These are phyloP conservation scores for Hypsizygus marmoreus DNA, from an alignment of 768 basidiomycete species.

Conservation along the genomic window DNA sequence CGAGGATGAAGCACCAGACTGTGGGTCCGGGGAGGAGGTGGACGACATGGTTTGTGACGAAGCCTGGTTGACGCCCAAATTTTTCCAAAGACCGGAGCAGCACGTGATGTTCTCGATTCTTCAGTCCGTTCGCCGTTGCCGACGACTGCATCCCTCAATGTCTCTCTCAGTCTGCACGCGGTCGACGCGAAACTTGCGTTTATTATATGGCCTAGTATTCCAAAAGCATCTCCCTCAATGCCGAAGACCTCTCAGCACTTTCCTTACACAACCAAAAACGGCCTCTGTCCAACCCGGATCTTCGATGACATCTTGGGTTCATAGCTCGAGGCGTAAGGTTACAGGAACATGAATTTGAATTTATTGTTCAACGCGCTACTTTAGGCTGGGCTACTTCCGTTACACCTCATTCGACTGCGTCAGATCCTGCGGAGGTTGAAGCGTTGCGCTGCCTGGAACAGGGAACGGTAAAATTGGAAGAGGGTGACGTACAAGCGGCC, in stretches of 20 bases:
- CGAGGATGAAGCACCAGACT: constrained; percentile 40
- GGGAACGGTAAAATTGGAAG: constrained; percentile 82
- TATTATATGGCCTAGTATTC: too few species aligned
- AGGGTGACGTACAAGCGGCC: constrained; percentile 81
- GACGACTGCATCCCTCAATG: constrained; percentile 16
- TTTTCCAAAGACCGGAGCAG: constrained; percentile 10
- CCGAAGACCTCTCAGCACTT: constrained; percentile 15
- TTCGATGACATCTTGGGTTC: constrained; percentile 18
- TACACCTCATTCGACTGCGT: constrained; percentile 78
- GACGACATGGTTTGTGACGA: constrained; percentile 33
- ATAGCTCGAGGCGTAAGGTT: constrained; percentile 31
- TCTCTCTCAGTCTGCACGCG: constrained; percentile 18
- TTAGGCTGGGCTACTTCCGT: constrained; percentile 81
- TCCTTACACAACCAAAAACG: constrained; percentile 17
- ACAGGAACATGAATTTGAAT: constrained; percentile 2
- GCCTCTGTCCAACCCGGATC: constrained; percentile 19
- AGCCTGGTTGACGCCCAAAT: constrained; percentile 9
- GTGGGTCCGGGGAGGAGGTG: constrained; percentile 21
- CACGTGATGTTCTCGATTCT: constrained; percentile 14
- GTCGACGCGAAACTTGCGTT: too few species aligned
- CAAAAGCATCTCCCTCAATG: too few species aligned
- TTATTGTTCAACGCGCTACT: constrained; percentile 1
- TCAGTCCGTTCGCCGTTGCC: not conserved
- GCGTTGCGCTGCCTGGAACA: constrained; percentile 79
- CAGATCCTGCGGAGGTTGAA: constrained; percentile 81